Evolutionary conservation across 208 protist genomes (phyloP).

Genomic region (Balamuthia mandrillaris): DNA sequence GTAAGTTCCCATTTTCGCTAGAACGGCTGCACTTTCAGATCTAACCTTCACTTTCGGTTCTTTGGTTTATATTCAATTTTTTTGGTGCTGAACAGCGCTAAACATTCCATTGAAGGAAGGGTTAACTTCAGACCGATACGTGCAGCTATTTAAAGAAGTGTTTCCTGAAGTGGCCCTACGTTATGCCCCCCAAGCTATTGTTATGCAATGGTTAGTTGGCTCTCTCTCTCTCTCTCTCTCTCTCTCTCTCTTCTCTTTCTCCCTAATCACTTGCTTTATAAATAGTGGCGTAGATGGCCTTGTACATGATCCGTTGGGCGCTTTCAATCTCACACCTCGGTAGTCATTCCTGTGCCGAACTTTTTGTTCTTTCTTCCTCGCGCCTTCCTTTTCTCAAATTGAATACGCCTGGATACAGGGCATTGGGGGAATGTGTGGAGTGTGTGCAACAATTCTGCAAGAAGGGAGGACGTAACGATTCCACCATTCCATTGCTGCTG

Average conservation of each 20-base stretch:
- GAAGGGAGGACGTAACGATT: too few species aligned
- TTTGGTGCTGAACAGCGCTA: neutral
- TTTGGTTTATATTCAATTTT: neutral
- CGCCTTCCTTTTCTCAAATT: neutral
- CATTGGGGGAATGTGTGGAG: constrained; percentile 75
- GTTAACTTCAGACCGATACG: constrained; percentile 77
- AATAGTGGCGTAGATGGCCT: constrained; percentile 82
- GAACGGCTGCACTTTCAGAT: neutral
- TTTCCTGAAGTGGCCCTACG: constrained; percentile 38
- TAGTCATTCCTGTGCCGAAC: neutral
- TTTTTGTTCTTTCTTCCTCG: too few species aligned
- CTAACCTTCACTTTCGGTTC: too few species aligned
- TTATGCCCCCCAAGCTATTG: constrained; percentile 54
- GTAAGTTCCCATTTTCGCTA: neutral
- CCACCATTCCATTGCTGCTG: constrained; percentile 72
- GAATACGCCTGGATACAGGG: neutral
- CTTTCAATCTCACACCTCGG: constrained; percentile 81
- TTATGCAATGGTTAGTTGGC: constrained; percentile 28
- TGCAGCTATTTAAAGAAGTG: constrained; percentile 71
- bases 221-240: neutral
- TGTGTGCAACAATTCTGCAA: constrained; percentile 58
- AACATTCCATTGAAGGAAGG: constrained; percentile 74
- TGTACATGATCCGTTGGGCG: constrained; percentile 78
- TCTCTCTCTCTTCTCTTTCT: constrained; percentile 23
- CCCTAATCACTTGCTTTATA: too few species aligned